Percentiles rank a stretch among this genome's conserved stretches.
Evolutionary conservation across 2,329 filamentous ascomycete genomes (phyloP).

Genomic region (Alternaria sp.): DNA sequence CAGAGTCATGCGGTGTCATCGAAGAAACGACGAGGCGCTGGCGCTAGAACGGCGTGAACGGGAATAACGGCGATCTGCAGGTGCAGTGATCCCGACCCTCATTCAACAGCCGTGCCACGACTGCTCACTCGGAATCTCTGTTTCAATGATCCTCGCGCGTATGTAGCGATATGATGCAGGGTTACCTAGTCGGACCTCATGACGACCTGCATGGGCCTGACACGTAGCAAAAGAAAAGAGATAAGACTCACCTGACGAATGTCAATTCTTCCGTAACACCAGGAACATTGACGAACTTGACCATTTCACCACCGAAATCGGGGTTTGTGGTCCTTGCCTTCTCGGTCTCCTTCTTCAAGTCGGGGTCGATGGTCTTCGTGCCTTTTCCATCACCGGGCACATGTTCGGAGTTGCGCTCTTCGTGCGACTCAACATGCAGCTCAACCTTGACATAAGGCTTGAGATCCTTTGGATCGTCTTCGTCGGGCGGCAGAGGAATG

Average conservation of each 20-base stretch:
- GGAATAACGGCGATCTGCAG: conserved; percentile 24
- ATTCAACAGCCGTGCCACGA: conserved; percentile 15
- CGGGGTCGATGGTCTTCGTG: neutral
- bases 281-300: conserved; percentile 53
- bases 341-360: conserved; percentile 49
- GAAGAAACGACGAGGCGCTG: conserved; percentile 21
- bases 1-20: neutral
- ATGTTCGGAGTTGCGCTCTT: conserved; percentile 53
- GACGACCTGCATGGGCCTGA: conserved; percentile 7
- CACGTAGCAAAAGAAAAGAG: conserved; percentile 9
- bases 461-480: conserved; percentile 64
- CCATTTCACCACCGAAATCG: conserved; percentile 53
- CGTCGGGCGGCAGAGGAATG: conserved; percentile 69
- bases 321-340: conserved; percentile 53
- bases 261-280: conserved; percentile 55
- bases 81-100: conserved; percentile 2
- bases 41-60: neutral
- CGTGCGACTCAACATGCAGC: conserved; percentile 76
- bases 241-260: conserved; percentile 55
- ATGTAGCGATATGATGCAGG: neutral
- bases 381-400: conserved; percentile 54
- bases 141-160: neutral
- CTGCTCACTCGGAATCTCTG: neutral
- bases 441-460: conserved; percentile 80
- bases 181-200: neutral